Base-by-base conservation (phyloP, 2,329 filamentous ascomycete genomes). In the Clarireedia sp. region DNA sequence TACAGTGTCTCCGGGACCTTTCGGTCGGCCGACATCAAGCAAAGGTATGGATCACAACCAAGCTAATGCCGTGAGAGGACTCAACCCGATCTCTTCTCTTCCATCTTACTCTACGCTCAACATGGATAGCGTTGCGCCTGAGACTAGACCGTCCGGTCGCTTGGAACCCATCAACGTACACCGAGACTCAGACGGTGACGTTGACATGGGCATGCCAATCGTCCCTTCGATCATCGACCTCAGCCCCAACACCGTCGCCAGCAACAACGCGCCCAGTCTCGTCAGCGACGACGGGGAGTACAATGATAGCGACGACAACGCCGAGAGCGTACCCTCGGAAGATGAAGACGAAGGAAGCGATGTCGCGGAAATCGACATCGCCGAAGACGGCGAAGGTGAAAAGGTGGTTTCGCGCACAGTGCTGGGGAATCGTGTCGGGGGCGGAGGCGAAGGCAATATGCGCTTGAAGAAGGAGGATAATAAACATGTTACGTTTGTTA, bases 271-370 rank as follows among this genome's bases (percentile, higher is more conserved):
- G 8, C 87, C 87, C 21, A 90, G 86, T 63, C 77, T 91, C 48
- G 86, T 90, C 66, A 89, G 86, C 70, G 87, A 91, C 70, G 86
- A 90, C 66, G 85, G 86, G 63, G 87, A 90, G 67, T 89, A 87
- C 64, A 86, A 87, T 62, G 84, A 86, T 54, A 88, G 85, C 1
- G 82, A 86, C 55, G 81, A 82, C 57, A 73, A 74, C 53, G 80
- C 77, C 55, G 79, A 82, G 48, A 75, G 73, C 45, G 60, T 73
- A 1, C 70, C 69, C 48, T 74, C 74, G 5, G 76, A 73, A 3
- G 70, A 71, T n/a, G 70, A 70, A 16, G 83, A 83, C 24, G 75
- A 80, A n/a, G 80, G 81, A 23, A 79, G 79, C 10, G 81, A 84
- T 63, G 76, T 84, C 40, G 78, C 81, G 26, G 82, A 85, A 63